Evolutionary conservation across 192 early-diverging fungal species (phyloP).

Genomic region (Chytriomyces sp.): DNA sequence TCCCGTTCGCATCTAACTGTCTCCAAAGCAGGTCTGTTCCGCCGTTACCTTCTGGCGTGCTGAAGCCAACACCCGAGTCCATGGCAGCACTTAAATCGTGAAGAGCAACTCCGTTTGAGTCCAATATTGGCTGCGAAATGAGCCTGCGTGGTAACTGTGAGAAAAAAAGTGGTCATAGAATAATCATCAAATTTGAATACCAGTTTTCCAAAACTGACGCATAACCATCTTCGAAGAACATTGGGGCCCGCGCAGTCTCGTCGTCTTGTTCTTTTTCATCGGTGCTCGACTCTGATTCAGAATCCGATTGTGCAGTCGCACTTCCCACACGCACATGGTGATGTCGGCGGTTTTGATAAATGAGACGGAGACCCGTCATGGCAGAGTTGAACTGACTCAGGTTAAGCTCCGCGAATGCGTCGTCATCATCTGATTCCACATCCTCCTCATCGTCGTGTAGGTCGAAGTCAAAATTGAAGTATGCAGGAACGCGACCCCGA

Average conservation of each 20-base stretch:
- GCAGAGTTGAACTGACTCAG: conserved; percentile 9
- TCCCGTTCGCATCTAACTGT: not conserved
- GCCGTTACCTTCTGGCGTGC: conserved; percentile 11
- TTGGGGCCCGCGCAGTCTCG: not conserved
- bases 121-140: conserved; percentile 4
- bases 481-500: not conserved
- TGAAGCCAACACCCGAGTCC: conserved; percentile 3
- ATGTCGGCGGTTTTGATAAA: conserved; percentile 11
- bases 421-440: not conserved
- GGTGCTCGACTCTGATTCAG: not conserved
- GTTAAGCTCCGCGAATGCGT: not conserved
- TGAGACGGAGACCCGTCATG: conserved; percentile 5
- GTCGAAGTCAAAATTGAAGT: not conserved
- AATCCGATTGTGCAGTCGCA: not conserved
- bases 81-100: not conserved
- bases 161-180: not conserved
- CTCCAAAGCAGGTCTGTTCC: conserved; percentile 6
- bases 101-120: not conserved
- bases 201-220: conserved; percentile 6
- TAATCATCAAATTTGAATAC: not conserved
- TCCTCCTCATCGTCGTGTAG: not conserved
- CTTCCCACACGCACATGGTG: not conserved
- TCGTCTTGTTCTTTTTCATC: not conserved
- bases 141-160: not conserved
- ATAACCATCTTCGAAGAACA: conserved; percentile 15